These are phyloP conservation scores for Plenodomus biglobosus DNA, from an alignment of 2,329 filamentous ascomycete species.

Conservation along the genomic window DNA sequence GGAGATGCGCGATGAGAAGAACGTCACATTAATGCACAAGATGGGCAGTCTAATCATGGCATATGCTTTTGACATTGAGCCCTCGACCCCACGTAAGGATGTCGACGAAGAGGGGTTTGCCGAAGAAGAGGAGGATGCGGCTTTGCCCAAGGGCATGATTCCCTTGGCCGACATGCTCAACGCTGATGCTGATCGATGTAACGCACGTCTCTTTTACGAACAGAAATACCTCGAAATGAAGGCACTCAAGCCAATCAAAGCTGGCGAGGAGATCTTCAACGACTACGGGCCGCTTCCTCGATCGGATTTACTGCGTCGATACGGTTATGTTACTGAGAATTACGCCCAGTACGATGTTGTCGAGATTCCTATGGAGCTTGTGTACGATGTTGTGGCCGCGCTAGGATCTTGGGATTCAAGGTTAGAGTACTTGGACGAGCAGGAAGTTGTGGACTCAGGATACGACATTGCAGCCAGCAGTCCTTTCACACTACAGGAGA, in stretches of 20 bases:
- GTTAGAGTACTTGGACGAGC: slow-evolving; percentile 61
- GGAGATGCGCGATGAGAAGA: slow-evolving; percentile 50
- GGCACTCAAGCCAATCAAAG: slow-evolving; percentile 66
- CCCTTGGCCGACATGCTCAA: slow-evolving; percentile 89
- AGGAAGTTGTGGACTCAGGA: slow-evolving; percentile 68
- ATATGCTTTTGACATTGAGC: slow-evolving; percentile 82
- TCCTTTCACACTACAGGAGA: slow-evolving; percentile 40
- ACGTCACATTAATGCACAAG: slow-evolving; percentile 65
- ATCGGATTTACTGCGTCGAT: slow-evolving; percentile 78
- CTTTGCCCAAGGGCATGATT: slow-evolving; percentile 75
- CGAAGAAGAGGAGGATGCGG: slow-evolving; percentile 52
- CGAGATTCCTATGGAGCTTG: slow-evolving; percentile 67
- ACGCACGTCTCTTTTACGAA: slow-evolving; percentile 66
- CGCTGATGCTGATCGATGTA: slow-evolving; percentile 79
- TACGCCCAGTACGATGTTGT: slow-evolving; percentile 81
- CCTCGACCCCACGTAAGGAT: slow-evolving; percentile 49
- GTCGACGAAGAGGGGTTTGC: slow-evolving; percentile 58
- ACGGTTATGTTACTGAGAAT: slow-evolving; percentile 81
- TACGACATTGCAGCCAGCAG: slow-evolving; percentile 58
- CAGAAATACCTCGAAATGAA: slow-evolving; percentile 67
- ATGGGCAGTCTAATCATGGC: slow-evolving; percentile 92
- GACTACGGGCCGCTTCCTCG: slow-evolving; percentile 86
- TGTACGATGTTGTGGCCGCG: slow-evolving; percentile 42
- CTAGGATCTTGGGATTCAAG: slow-evolving; percentile 19
- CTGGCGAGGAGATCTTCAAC: slow-evolving; percentile 79